These are phyloP conservation scores for Elongisporangium anandrum DNA, from an alignment of 352 stramenopile genomes.

Conservation along the genomic window DNA sequence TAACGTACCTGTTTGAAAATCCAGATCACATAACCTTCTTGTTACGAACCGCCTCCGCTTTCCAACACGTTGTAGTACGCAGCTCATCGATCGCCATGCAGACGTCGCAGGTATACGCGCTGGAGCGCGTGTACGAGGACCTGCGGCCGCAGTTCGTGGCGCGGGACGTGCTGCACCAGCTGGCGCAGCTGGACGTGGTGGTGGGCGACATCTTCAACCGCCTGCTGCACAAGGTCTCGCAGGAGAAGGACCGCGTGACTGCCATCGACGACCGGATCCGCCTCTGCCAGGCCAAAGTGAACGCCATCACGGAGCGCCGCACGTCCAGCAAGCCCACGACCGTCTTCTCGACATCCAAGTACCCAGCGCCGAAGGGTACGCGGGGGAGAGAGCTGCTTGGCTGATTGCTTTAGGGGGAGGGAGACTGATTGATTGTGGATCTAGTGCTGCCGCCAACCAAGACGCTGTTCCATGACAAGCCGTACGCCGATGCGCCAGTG, in stretches of 20 bases:
- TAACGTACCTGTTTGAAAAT: background rate
- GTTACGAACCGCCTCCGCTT: background rate
- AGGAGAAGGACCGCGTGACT: constrained; percentile 77
- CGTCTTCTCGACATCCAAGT: constrained; percentile 88
- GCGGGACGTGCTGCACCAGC: constrained; percentile 83
- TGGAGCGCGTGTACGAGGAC: constrained; percentile 87
- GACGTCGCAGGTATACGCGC: constrained; percentile 82
- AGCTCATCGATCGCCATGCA: constrained; percentile 41
- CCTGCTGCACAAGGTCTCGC: constrained; percentile 64
- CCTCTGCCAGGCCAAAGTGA: constrained; percentile 82
- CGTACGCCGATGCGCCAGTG: constrained; percentile 70
- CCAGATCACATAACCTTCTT: background rate
- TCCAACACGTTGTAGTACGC: background rate
- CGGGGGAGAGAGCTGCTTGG: background rate
- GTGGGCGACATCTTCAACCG: constrained; percentile 85
- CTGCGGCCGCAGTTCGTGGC: constrained; percentile 79
- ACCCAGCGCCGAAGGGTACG: constrained; percentile 62
- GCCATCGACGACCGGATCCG: constrained; percentile 69
- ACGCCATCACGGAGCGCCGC: constrained; percentile 71
- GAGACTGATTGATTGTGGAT: background rate
- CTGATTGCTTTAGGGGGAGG: too few species aligned
- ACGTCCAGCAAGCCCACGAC: constrained; percentile 85
- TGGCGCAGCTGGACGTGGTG: constrained; percentile 76
- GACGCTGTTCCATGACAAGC: constrained; percentile 83
- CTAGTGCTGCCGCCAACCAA: constrained; percentile 51